These are phyloP conservation scores for Globisporangium canariense DNA, from an alignment of 352 stramenopile species.

Conservation along the genomic window DNA sequence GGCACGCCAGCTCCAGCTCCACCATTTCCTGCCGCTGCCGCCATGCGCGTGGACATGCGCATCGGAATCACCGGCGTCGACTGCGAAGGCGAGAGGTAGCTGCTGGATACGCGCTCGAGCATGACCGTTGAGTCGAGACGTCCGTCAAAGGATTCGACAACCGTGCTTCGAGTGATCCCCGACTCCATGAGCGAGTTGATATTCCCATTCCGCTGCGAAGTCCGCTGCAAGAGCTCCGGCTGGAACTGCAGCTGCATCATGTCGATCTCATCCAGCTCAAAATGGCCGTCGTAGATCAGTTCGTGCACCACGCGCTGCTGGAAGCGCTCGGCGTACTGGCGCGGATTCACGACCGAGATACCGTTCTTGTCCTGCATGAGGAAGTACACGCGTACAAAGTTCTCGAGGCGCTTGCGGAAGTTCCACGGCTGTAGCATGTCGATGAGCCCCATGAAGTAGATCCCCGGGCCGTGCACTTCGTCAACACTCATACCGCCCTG, in stretches of 20 bases:
- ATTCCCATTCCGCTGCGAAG: constrained; percentile 29
- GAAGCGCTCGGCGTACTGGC: constrained; percentile 73
- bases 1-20: neutral
- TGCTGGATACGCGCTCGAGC: constrained; percentile 20
- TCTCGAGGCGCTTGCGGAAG: constrained; percentile 87
- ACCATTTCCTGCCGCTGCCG: neutral
- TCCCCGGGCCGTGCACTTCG: constrained; percentile 86
- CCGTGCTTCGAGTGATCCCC: constrained; percentile 39
- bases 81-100: constrained; percentile 15
- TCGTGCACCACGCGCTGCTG: constrained; percentile 72
- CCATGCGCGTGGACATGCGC: constrained; percentile 16
- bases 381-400: constrained; percentile 74
- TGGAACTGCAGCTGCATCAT: constrained; percentile 38
- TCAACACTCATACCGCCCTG: constrained; percentile 70
- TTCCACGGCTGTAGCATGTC: constrained; percentile 96
- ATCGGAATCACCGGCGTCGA: constrained; percentile 12
- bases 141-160: constrained; percentile 51
- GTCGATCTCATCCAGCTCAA: constrained; percentile 32
- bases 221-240: neutral
- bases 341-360: constrained; percentile 70
- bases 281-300: constrained; percentile 58
- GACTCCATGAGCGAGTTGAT: constrained; percentile 37
- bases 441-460: constrained; percentile 95
- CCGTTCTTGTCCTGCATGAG: constrained; percentile 66
- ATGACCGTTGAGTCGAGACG: constrained; percentile 20